These are phyloP conservation scores for Thecaphora frezii DNA, from an alignment of 1,284 basidiomycete genomes.

Conservation along the genomic window DNA sequence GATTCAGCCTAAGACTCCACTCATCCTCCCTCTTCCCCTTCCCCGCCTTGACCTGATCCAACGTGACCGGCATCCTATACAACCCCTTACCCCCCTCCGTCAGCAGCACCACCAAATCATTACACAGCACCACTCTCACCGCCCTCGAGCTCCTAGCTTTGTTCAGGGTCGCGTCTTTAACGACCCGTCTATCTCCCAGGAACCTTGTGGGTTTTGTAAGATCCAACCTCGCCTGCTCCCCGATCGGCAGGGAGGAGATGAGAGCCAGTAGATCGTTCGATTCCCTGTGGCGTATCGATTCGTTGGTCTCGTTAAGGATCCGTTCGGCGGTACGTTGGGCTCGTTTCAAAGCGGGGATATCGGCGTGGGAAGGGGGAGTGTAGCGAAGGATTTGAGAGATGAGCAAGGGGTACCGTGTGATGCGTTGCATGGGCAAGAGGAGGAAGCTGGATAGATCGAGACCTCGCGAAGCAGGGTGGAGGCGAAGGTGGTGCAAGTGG, in stretches of 20 bases:
- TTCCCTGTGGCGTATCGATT: constrained; percentile 83
- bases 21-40: background rate
- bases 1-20: too few relatives aligned
- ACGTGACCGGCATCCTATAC: background rate
- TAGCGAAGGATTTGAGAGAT: constrained; percentile 90
- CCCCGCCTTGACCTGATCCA: background rate
- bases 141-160: constrained; percentile 84
- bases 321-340: constrained; percentile 71
- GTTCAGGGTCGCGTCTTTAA: constrained; percentile 75
- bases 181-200: constrained; percentile 72
- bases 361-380: constrained; percentile 84
- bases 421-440: constrained; percentile 89
- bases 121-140: constrained; percentile 63
- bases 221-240: constrained; percentile 62
- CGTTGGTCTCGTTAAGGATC: constrained; percentile 80
- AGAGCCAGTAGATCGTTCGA: constrained; percentile 72
- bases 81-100: background rate
- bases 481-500: constrained; percentile 74
- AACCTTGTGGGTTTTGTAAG: constrained; percentile 82
- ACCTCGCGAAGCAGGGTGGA: constrained; percentile 75
- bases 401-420: constrained; percentile 91
- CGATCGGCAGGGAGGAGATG: constrained; percentile 77
- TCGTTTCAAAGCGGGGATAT: constrained; percentile 66
- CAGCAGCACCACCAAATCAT: constrained; percentile 54
- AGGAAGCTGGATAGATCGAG: constrained; percentile 88